Percentiles rank a stretch among this genome's conserved stretches.
Conservation (phyloP, 139 green algal species). For the Chlamydomonas schloesseri region DNA sequence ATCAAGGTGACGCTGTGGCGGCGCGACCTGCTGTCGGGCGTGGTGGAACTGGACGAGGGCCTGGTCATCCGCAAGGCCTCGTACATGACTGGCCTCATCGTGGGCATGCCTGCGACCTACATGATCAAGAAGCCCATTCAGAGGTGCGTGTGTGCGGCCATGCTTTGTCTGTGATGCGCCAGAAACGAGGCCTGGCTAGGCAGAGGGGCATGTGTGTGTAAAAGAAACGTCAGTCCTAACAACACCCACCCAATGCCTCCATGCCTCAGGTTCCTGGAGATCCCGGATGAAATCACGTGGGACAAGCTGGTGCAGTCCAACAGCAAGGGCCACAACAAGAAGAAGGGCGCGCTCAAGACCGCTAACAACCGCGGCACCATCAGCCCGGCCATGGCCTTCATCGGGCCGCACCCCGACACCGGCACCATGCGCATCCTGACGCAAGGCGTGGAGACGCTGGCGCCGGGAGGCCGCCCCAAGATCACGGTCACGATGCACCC, state of each 20-base stretch:
- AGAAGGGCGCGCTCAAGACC: constrained; percentile 12
- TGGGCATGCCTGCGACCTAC: constrained; percentile 5
- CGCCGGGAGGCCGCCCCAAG: background rate
- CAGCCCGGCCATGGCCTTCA: constrained; percentile 24
- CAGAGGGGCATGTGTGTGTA: no score
- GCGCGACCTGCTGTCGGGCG: constrained; percentile 43
- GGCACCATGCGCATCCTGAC: constrained; percentile 46
- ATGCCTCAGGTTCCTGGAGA: constrained; percentile 33
- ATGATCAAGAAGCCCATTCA: constrained; percentile 38
- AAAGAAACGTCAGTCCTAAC: no score
- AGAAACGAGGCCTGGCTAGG: no score
- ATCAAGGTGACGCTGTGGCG: constrained; percentile 40
- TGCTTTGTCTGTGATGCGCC: no score
- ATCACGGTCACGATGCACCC: constrained; percentile 4
- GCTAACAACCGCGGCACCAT: background rate
- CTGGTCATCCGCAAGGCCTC: constrained; percentile 26
- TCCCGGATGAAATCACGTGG: background rate
- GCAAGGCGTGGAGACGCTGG: constrained; percentile 37
- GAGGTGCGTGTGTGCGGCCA: background rate
- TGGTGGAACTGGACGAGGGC: constrained; percentile 45
- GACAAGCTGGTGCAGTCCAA: background rate
- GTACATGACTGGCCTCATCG: constrained; percentile 27
- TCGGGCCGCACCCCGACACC: constrained; percentile 40
- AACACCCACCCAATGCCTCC: background rate
- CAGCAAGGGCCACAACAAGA: background rate